A percentile compares a stretch with the other conserved stretches of the same genome.
Evolutionary conservation across 768 basidiomycete species (phyloP).

Genomic region (Favolaschia claudopus): DNA sequence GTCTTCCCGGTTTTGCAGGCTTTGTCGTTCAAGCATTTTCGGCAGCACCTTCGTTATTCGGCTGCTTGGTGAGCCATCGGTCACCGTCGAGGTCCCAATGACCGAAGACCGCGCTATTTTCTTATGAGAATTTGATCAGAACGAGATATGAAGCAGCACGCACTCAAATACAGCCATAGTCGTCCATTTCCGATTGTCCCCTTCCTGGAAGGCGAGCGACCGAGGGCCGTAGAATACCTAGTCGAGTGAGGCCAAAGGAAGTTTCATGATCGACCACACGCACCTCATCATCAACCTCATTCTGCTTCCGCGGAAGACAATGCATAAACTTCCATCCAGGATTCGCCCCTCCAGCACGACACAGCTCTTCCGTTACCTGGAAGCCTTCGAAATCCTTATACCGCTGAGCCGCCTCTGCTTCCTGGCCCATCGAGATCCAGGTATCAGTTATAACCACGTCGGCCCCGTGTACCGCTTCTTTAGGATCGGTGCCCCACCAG

Average conservation of each 20-base stretch:
- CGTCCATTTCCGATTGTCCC: conserved; percentile 98
- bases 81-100: too few relatives aligned
- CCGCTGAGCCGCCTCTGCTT: conserved; percentile 89
- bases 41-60: too few relatives aligned
- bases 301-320: conserved; percentile 89
- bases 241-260: background rate
- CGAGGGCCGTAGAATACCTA: conserved; percentile 94
- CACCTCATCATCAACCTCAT: conserved; percentile 98
- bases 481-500: conserved; percentile 79
- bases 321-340: conserved; percentile 95
- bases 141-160: conserved; percentile 38
- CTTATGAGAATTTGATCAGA: too few relatives aligned
- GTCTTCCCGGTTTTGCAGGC: too few relatives aligned
- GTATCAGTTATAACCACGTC: conserved; percentile 98
- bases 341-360: conserved; percentile 81
- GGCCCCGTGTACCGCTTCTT: conserved; percentile 87
- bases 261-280: conserved; percentile 30
- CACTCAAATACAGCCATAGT: conserved; percentile 93
- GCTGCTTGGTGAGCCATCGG: too few relatives aligned
- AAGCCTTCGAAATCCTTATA: conserved; percentile 89
- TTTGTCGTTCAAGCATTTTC: too few relatives aligned
- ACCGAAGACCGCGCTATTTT: too few relatives aligned
- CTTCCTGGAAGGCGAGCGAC: conserved; percentile 91
- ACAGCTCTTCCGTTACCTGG: conserved; percentile 91
- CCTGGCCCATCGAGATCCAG: conserved; percentile 99